Percentiles rank a stretch among this genome's conserved stretches.
These are phyloP conservation scores for Spathaspora passalidarum DNA, from an alignment of 805 yeast species.

Conservation along the genomic window DNA sequence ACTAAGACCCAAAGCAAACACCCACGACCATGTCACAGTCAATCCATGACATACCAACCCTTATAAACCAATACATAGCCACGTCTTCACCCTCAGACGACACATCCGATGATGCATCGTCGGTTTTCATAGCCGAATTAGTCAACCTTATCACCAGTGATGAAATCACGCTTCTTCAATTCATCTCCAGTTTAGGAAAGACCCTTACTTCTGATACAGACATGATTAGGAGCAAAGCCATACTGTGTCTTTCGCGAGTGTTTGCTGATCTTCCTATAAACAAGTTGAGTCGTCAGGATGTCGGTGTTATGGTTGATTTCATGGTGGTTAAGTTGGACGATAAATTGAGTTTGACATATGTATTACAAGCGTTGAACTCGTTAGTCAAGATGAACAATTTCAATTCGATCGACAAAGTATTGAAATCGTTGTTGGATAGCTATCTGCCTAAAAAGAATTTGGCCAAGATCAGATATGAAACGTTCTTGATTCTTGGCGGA, in stretches of 20 bases:
- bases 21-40: slow-evolving; percentile 4
- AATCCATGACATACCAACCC: slow-evolving; percentile 19
- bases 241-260: slow-evolving; percentile 39
- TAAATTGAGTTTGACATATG: slow-evolving; percentile 47
- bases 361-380: slow-evolving; percentile 52
- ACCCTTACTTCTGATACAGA: slow-evolving; percentile 60
- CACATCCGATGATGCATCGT: slow-evolving; percentile 12
- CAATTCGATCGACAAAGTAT: slow-evolving; percentile 26
- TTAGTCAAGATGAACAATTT: slow-evolving; percentile 53
- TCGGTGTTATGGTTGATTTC: slow-evolving; percentile 53
- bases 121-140: slow-evolving; percentile 18
- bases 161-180: slow-evolving; percentile 42
- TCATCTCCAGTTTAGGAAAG: slow-evolving; percentile 60
- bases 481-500: slow-evolving; percentile 47
- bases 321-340: slow-evolving; percentile 68
- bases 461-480: slow-evolving; percentile 59
- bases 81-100: no score
- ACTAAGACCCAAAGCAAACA: background rate
- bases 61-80: slow-evolving; percentile 38
- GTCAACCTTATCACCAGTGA: slow-evolving; percentile 18
- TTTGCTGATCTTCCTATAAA: slow-evolving; percentile 22
- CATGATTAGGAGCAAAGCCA: slow-evolving; percentile 44
- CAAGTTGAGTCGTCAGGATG: slow-evolving; percentile 42
- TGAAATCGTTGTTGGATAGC: slow-evolving; percentile 28
- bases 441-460: slow-evolving; percentile 47